Percentiles rank a stretch among this genome's conserved stretches.
These are phyloP conservation scores for Xylaria sp. DNA, from an alignment of 2,329 filamentous ascomycete genomes.

Conservation along the genomic window DNA sequence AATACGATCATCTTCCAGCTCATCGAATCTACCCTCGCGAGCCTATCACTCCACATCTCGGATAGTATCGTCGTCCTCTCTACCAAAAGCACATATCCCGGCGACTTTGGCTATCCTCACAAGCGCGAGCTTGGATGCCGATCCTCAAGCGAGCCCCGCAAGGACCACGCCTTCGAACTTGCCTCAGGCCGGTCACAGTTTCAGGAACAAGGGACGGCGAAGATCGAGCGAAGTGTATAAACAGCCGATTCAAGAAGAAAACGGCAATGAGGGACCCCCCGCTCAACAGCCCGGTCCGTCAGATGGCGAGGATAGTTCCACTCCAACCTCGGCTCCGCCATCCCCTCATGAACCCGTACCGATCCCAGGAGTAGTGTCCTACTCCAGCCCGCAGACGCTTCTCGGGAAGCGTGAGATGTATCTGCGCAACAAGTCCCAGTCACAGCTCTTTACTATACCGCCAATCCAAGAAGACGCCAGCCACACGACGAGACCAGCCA, in stretches of 20 bases:
- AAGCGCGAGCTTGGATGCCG: constrained; percentile 13
- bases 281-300: constrained; percentile 35
- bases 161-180: constrained; percentile 19
- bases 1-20: constrained; percentile 44
- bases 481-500: constrained; percentile 44
- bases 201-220: constrained; percentile 42
- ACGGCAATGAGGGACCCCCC: constrained; percentile 36
- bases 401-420: constrained; percentile 66
- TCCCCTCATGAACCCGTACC: constrained; percentile 42
- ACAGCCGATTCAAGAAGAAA: constrained; percentile 59
- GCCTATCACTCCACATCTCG: constrained; percentile 39
- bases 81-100: constrained; percentile 27
- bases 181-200: constrained; percentile 37
- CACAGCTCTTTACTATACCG: constrained; percentile 48
- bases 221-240: constrained; percentile 45
- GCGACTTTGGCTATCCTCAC: constrained; percentile 31
- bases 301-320: constrained; percentile 37
- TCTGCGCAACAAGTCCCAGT: constrained; percentile 62
- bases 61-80: constrained; percentile 29
- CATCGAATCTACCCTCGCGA: constrained; percentile 41
- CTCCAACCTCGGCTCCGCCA: constrained; percentile 30
- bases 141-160: neutral
- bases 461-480: constrained; percentile 43
- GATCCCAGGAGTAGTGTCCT: constrained; percentile 60
- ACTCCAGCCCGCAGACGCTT: constrained; percentile 64